Evolutionary conservation across 2,329 filamentous ascomycete species (phyloP), one percentile per base, ranked within the genome.

Genomic region (Colletotrichum eremochloae): DNA sequence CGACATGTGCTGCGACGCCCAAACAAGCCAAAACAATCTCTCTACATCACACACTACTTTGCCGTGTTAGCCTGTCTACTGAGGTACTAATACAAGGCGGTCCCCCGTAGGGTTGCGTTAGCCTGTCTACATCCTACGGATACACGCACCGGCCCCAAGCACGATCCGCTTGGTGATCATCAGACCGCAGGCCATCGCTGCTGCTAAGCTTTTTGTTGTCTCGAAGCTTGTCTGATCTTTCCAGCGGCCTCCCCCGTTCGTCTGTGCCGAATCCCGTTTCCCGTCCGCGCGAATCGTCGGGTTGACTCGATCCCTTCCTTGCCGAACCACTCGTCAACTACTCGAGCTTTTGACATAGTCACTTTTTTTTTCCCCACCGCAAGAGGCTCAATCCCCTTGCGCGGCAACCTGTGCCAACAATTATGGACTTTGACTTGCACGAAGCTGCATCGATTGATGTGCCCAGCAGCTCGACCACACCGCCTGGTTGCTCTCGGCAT

Each of bases 221-320:
- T 65, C 70, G 66, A 72, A 70, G 70, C 70, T 72, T 72, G 70
- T 72, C 70, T 72, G 70, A 64, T 65, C 53, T 61, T 56, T 50
- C 15, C 70, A 61, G 67, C 66, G 44, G 60, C 50, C 50, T 64
- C 18, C 48, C 70, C 60, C 52, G 31, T 53, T 69, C 55, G 46
- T 33, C 60, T 24, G 24, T 72, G 44, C 42, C 66, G 52, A 58
- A 36, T 63, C 56, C 63, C 33, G 64, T 63, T 44, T 38, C 50
- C 38, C 42, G 44, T 52, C 48, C 40, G 57, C 40, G 63, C 64
- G 18, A 56, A 5, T 24, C 53, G 20, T 38, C 64, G 31, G 48
- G 44, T 62, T 40, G 55, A 40, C 29, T 20, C 52, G n/a, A 33
- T n/a, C 40, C 38, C 18, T 38, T 24, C 20, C 20, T 56, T 38